These are phyloP conservation scores for Perilla frutescens DNA, from an alignment of 257 asterid genomes.

Conservation along the genomic window DNA sequence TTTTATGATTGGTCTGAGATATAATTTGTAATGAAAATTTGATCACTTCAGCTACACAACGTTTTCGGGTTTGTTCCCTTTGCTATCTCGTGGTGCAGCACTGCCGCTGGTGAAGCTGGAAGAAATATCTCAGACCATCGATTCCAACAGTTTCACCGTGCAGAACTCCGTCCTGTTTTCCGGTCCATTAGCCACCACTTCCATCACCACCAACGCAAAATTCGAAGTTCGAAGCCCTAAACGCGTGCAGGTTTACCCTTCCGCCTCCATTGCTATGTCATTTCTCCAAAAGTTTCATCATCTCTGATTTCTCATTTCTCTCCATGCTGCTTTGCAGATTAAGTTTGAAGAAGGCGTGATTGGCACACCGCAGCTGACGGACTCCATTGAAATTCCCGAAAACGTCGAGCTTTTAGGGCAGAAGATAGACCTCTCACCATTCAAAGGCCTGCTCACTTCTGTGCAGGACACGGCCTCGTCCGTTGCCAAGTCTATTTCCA, in stretches of 20 bases:
- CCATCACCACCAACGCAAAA: constrained; percentile 78
- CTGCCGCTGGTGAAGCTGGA: constrained; percentile 74
- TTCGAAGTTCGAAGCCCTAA: constrained; percentile 95
- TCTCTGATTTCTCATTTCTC: too few species aligned
- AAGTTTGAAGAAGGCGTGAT: constrained; percentile 83
- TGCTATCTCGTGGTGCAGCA: constrained; percentile 70
- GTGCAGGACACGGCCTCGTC: constrained; percentile 88
- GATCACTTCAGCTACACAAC: constrained; percentile 72
- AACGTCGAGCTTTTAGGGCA: constrained; percentile 78
- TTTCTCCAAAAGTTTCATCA: too few species aligned
- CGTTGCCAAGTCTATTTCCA: constrained; percentile 77
- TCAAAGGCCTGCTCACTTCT: constrained; percentile 74
- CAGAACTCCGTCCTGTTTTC: constrained; percentile 78
- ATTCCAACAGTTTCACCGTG: constrained; percentile 67
- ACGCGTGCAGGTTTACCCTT: constrained; percentile 76
- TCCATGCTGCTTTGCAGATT: constrained; percentile 49
- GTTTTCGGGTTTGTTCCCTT: constrained; percentile 73
- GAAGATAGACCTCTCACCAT: constrained; percentile 79
- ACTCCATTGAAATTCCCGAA: constrained; percentile 80
- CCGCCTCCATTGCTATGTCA: too few species aligned
- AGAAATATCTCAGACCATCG: constrained; percentile 91
- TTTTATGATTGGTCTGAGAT: too few species aligned
- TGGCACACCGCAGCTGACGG: constrained; percentile 94
- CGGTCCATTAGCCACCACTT: constrained; percentile 81
- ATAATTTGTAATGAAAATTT: not conserved